Evolutionary conservation across 768 basidiomycete species (phyloP), one percentile per base, ranked within the genome.

Genomic region (Rhodotorula kratochvilovae): DNA sequence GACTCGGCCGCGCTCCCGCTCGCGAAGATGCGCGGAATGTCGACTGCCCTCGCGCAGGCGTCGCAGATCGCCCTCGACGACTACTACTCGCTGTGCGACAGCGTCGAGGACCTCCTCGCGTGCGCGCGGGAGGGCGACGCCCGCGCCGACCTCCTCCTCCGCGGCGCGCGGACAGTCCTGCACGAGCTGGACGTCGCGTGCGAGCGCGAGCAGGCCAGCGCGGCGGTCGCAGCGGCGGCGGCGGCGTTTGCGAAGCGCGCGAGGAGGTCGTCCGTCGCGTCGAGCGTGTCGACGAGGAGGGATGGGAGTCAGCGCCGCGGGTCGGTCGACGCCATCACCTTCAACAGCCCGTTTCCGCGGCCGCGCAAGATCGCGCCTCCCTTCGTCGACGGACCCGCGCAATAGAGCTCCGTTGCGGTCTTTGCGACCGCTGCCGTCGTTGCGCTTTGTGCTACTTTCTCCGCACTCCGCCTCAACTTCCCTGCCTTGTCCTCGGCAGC

Each of bases 71-170:
- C 61, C 11, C 66, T 71, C 61, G 65, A 67, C 55, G 70, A 67
- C 39, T 53, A 67, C 39, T 42, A 16, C 13, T 36, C 57, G 31
- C 42, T 53, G 21, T 66, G 60, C 43, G 31, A 54, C 42, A 61
- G 63, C n/a, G 53, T 72, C 48, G 71, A 72, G 36, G 63, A 72
- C 59, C 56, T 72, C 46, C 55, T 72, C 25, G 67, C 65, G 35
- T 51, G 48, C 42, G 59, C 56, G 17, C 16, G 36, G 2, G 66
- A 67, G 21, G 71, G 71, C 10, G 71, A 72, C 12, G 71, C 61
- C 51, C 56, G 60, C 21, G 71, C 71, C 3, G 71, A 72, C 21
- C n/a, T 72, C 54, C 53, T 31, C 23, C 53, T 72, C 12, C 57
- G 35, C 48, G 60, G 71, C 7, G 63, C 71, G 17, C n/a, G 54